Conservation (phyloP, 2,329 filamentous ascomycete species). For the Colletotrichum scovillei region DNA sequence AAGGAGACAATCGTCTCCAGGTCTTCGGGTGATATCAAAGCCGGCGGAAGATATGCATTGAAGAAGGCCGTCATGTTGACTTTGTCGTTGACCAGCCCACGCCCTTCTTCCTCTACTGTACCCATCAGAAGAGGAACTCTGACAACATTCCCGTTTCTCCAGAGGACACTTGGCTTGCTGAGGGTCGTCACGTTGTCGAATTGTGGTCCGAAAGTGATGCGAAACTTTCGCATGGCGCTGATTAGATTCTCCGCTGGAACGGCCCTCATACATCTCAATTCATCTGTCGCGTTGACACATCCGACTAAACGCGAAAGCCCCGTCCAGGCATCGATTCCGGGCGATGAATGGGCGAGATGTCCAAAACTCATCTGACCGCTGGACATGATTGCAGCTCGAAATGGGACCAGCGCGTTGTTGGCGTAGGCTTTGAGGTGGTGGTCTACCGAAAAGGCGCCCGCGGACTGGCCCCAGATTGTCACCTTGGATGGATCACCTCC, state of each 20-base stretch:
- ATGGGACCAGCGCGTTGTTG: conserved; percentile 32
- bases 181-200: conserved; percentile 38
- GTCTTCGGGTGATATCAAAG: neutral
- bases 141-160: conserved; percentile 35
- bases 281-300: conserved; percentile 21
- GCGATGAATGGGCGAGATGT: conserved; percentile 22
- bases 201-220: conserved; percentile 33
- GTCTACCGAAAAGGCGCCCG: conserved; percentile 42
- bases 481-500: conserved; percentile 44
- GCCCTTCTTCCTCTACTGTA: conserved; percentile 41
- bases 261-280: conserved; percentile 40
- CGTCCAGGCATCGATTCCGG: conserved; percentile 36
- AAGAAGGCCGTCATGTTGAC: conserved; percentile 38
- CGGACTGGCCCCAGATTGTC: conserved; percentile 49
- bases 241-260: conserved; percentile 35
- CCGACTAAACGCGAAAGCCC: conserved; percentile 34
- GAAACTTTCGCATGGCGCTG: conserved; percentile 22
- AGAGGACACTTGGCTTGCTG: conserved; percentile 34
- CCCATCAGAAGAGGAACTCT: conserved; percentile 41
- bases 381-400: conserved; percentile 42
- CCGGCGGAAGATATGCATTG: conserved; percentile 32
- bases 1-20: conserved; percentile 32
- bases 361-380: conserved; percentile 45
- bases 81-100: conserved; percentile 39
- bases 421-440: conserved; percentile 40